phyloP scores from a whole-genome alignment of 2,329 filamentous ascomycete species.

The Clathrospora elynae region DNA sequence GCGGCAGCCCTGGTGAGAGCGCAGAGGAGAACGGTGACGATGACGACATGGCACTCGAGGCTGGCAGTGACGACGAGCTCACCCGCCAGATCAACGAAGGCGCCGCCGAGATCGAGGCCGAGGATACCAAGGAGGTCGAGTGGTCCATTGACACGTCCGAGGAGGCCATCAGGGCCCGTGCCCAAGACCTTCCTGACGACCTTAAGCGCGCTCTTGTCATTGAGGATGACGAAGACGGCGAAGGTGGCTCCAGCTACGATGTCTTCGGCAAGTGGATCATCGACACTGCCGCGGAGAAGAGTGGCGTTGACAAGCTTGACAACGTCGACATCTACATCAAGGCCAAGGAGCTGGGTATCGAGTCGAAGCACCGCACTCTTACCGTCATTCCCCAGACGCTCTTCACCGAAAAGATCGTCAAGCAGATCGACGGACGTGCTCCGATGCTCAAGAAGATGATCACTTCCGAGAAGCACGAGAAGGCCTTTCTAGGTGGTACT shows the following conservation, averaged over 20 bases:
- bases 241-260: slow-evolving; percentile 83
- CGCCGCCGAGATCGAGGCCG: slow-evolving; percentile 73
- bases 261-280: slow-evolving; percentile 92
- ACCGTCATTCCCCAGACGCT: slow-evolving; percentile 91
- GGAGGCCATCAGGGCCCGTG: slow-evolving; percentile 91
- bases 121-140: slow-evolving; percentile 79
- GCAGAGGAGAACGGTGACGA: slow-evolving; percentile 68
- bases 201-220: slow-evolving; percentile 91
- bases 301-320: slow-evolving; percentile 76
- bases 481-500: slow-evolving; percentile 90
- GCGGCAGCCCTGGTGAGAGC: slow-evolving; percentile 69
- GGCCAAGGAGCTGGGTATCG: slow-evolving; percentile 93
- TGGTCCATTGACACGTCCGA: slow-evolving; percentile 98
- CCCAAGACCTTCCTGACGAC: slow-evolving; percentile 89
- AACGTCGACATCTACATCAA: slow-evolving; percentile 94
- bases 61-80: slow-evolving; percentile 88
- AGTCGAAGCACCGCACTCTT: slow-evolving; percentile 90
- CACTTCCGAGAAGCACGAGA: slow-evolving; percentile 91
- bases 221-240: slow-evolving; percentile 80
- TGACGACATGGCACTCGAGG: slow-evolving; percentile 69
- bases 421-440: slow-evolving; percentile 84
- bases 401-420: slow-evolving; percentile 86
- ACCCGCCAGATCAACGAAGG: slow-evolving; percentile 73
- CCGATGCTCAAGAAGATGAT: slow-evolving; percentile 90
- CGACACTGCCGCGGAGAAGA: slow-evolving; percentile 70